phyloP scores from a whole-genome alignment of 2,329 filamentous ascomycete species.

The Aspergillus bombycis region DNA sequence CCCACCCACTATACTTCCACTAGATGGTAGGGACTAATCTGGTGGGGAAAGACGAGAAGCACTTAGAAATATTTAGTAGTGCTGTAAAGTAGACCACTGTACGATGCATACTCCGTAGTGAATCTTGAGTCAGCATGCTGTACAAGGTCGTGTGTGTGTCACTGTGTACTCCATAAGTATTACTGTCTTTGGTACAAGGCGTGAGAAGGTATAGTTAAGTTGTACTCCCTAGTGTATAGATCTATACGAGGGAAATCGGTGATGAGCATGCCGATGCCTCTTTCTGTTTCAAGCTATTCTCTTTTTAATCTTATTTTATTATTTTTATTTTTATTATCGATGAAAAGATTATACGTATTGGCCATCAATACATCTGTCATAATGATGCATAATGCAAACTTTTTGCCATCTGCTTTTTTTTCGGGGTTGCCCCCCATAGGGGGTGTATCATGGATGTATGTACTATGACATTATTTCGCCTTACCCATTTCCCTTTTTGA shows the following conservation, averaged over 20 bases:
- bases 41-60: constrained; percentile 8
- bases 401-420: not conserved
- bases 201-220: not conserved
- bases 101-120: not conserved
- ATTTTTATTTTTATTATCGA: not conserved
- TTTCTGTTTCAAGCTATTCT: not conserved
- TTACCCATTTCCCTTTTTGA: not conserved
- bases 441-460: not conserved
- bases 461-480: constrained; percentile 1
- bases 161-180: not conserved
- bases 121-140: constrained; percentile 5
- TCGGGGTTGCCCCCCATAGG: not conserved
- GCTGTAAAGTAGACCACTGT: constrained; percentile 1
- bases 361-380: not conserved
- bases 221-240: not conserved
- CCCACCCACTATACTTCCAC: constrained; percentile 8
- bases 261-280: not conserved
- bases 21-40: constrained; percentile 1
- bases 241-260: not conserved
- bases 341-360: not conserved
- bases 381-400: not conserved
- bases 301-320: not conserved
- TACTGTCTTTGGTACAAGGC: not conserved
- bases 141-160: not conserved
- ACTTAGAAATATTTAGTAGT: not conserved